phyloP scores from a whole-genome alignment of 768 basidiomycete species.

The Mycena crocata region DNA sequence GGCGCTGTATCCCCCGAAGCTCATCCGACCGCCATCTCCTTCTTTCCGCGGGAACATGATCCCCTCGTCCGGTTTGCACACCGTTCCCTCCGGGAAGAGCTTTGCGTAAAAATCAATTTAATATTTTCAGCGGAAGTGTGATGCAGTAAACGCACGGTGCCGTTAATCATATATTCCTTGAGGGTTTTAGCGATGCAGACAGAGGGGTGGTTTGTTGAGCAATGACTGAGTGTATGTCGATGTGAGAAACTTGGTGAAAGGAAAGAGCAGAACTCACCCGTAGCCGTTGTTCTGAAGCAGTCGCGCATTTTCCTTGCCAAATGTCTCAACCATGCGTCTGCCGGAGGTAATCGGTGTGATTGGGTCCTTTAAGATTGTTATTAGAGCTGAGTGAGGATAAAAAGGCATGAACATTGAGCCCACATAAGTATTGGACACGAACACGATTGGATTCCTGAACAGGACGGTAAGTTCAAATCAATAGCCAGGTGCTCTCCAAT shows the following conservation, averaged over 20 bases:
- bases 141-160: not conserved
- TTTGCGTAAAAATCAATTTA: not conserved
- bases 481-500: not conserved
- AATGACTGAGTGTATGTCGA: not conserved
- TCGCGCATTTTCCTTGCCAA: slow-evolving; percentile 13
- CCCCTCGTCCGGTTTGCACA: slow-evolving; percentile 10
- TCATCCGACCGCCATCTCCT: not conserved
- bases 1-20: not conserved
- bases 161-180: slow-evolving; percentile 14
- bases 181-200: slow-evolving; percentile 14
- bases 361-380: not conserved
- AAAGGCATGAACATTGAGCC: not conserved
- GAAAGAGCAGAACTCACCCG: not conserved
- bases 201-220: slow-evolving; percentile 13
- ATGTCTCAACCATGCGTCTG: slow-evolving; percentile 14
- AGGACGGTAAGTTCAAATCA: not conserved
- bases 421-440: slow-evolving; percentile 22
- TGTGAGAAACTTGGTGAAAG: not conserved
- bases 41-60: not conserved
- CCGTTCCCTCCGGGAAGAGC: not conserved
- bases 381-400: not conserved
- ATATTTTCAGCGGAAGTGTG: not conserved
- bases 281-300: slow-evolving; percentile 18
- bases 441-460: slow-evolving; percentile 24
- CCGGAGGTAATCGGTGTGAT: slow-evolving; percentile 17